Conservation (phyloP, 176 grass and related monocot species). For the maize (Zea mays) region Zm-B73-REFERENCE-NAM-5.0 NC_050097.1:29373501-29374000, state of each 20-base stretch:
- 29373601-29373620: background rate
- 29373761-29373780: background rate
- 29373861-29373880: background rate
- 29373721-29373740: background rate
- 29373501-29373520: too few species aligned
- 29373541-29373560: too few species aligned
- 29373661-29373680: constrained; percentile 28
- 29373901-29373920: background rate
- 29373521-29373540: too few species aligned
- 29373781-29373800: constrained; percentile 6
- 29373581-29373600: too few species aligned
- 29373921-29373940: constrained; percentile 38
- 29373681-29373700: constrained; percentile 31
- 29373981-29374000: constrained; percentile 86
- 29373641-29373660: constrained; percentile 19
- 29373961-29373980: constrained; percentile 86
- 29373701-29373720: constrained; percentile 37
- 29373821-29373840: background rate
- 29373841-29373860: background rate
- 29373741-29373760: background rate
- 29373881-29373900: background rate
- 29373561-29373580: too few species aligned
- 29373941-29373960: constrained; percentile 89
- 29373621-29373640: background rate
- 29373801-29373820: background rate